Percentiles rank a stretch among this genome's conserved stretches.
These are phyloP conservation scores for Hypoxylon sp. DNA, from an alignment of 2,329 filamentous ascomycete genomes.

Conservation along the genomic window DNA sequence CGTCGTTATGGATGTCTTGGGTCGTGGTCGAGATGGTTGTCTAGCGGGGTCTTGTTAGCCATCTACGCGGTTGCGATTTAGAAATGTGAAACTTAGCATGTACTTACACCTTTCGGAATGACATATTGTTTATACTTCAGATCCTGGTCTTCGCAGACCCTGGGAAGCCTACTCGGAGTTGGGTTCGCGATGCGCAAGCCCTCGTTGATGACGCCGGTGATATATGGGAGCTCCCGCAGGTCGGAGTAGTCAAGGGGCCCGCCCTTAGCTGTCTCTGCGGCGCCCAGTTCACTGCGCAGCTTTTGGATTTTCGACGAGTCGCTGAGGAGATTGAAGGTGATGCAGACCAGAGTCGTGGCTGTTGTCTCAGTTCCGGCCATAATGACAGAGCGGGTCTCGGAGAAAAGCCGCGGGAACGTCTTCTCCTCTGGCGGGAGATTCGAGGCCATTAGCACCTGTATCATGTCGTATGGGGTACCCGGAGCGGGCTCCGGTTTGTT, in stretches of 20 bases:
- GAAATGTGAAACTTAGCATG: neutral
- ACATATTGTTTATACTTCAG: conserved; percentile 41
- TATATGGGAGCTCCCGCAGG: conserved; percentile 45
- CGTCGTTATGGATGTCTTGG: conserved; percentile 46
- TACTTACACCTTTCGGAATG: conserved; percentile 45
- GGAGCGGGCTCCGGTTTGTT: conserved; percentile 46
- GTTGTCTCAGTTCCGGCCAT: conserved; percentile 51
- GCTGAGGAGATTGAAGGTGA: conserved; percentile 43
- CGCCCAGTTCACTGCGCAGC: conserved; percentile 36
- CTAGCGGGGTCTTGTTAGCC: conserved; percentile 20
- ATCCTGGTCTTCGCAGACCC: conserved; percentile 47
- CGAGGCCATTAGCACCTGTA: conserved; percentile 46
- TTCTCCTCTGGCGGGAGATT: conserved; percentile 45
- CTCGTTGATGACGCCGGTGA: conserved; percentile 49
- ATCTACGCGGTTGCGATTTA: neutral
- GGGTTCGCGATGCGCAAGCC: conserved; percentile 47
- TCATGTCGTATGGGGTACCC: conserved; percentile 44
- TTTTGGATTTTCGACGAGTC: conserved; percentile 37
- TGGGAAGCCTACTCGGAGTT: conserved; percentile 46
- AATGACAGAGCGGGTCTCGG: conserved; percentile 48
- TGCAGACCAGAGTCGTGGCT: conserved; percentile 44
- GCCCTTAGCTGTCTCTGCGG: conserved; percentile 40
- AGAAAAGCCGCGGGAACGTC: conserved; percentile 48
- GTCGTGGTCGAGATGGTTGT: conserved; percentile 47
- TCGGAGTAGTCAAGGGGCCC: conserved; percentile 39